Evolutionary conservation across 495 filamentous ascomycete genomes (phyloP).

Genomic region (Delitschia confertaspora): DNA sequence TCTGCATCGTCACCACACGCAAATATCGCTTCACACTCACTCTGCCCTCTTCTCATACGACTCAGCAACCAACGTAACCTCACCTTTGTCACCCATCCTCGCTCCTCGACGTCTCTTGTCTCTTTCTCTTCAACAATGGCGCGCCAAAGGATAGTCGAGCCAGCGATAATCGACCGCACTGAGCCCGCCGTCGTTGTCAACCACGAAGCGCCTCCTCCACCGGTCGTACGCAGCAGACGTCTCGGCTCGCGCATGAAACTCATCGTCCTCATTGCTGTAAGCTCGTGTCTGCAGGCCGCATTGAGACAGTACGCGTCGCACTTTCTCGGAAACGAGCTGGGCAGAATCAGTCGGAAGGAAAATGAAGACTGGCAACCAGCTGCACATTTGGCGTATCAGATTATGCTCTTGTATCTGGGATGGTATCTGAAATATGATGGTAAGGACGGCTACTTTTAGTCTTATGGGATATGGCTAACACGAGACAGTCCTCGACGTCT

Average conservation of each 20-base stretch:
- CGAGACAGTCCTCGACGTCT: slow-evolving; percentile 56
- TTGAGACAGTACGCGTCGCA: slow-evolving; percentile 48
- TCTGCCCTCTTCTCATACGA: no score
- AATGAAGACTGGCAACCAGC: slow-evolving; percentile 54
- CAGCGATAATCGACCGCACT: slow-evolving; percentile 9
- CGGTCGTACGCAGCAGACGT: slow-evolving; percentile 3
- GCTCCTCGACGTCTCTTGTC: no score
- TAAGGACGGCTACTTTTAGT: slow-evolving; percentile 30
- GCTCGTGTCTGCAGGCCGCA: slow-evolving; percentile 48
- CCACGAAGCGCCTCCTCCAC: slow-evolving; percentile 4
- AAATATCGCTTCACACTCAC: no score
- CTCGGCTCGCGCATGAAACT: slow-evolving; percentile 46
- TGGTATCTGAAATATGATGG: slow-evolving; percentile 67
- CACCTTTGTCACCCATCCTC: no score
- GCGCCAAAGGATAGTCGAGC: slow-evolving; percentile 2
- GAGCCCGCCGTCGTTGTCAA: slow-evolving; percentile 13
- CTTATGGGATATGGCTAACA: background rate
- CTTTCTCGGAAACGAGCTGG: slow-evolving; percentile 49
- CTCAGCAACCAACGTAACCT: no score
- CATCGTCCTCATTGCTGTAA: slow-evolving; percentile 53
- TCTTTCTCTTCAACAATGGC: slow-evolving; percentile 2
- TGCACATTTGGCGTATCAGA: slow-evolving; percentile 55
- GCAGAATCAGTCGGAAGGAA: slow-evolving; percentile 49
- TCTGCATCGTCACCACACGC: no score
- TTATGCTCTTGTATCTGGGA: slow-evolving; percentile 57